Percentiles rank a stretch among this genome's conserved stretches.
Conservation (phyloP, 2,329 filamentous ascomycete genomes). For the Monosporascus sp. region DNA sequence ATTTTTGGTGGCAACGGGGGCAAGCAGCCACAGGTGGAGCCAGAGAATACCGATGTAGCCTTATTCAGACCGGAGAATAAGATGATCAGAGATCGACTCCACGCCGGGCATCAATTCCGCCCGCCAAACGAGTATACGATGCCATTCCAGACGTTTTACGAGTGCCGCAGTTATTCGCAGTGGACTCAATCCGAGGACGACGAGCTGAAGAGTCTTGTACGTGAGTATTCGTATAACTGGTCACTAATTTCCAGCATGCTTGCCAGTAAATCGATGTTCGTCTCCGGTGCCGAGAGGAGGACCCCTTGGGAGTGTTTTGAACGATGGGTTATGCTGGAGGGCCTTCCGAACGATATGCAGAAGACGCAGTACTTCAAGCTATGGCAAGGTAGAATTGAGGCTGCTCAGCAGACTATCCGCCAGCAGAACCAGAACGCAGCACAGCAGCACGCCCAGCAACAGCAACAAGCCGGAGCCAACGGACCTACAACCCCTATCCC, state of each 20-base stretch:
- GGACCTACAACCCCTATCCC: slow-evolving; percentile 44
- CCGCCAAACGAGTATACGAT: slow-evolving; percentile 88
- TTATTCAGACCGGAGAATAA: slow-evolving; percentile 89
- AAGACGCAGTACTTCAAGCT: slow-evolving; percentile 92
- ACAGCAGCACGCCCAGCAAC: slow-evolving; percentile 27
- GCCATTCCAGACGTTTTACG: slow-evolving; percentile 87
- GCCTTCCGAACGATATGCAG: slow-evolving; percentile 84
- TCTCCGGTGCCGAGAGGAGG: slow-evolving; percentile 81
- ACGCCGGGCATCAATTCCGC: slow-evolving; percentile 86
- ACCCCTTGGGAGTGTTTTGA: slow-evolving; percentile 99
- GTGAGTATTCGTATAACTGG: slow-evolving; percentile 97
- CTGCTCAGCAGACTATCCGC: slow-evolving; percentile 50
- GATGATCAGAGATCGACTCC: slow-evolving; percentile 79
- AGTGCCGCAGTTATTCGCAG: slow-evolving; percentile 78
- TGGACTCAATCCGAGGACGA: slow-evolving; percentile 92
- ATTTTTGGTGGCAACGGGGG: slow-evolving; percentile 29
- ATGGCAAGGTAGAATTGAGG: slow-evolving; percentile 56
- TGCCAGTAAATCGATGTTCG: slow-evolving; percentile 66
- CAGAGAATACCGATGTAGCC: slow-evolving; percentile 72
- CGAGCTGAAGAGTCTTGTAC: slow-evolving; percentile 75
- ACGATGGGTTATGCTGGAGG: slow-evolving; percentile 88
- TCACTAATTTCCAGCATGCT: slow-evolving; percentile 84
- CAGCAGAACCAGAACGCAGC: slow-evolving; percentile 48
- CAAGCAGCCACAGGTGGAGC: slow-evolving; percentile 44
- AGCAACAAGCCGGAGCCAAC: slow-evolving; percentile 27